These are phyloP conservation scores for Agastache rugosa DNA, from an alignment of 257 asterid genomes.

Conservation along the genomic window DNA sequence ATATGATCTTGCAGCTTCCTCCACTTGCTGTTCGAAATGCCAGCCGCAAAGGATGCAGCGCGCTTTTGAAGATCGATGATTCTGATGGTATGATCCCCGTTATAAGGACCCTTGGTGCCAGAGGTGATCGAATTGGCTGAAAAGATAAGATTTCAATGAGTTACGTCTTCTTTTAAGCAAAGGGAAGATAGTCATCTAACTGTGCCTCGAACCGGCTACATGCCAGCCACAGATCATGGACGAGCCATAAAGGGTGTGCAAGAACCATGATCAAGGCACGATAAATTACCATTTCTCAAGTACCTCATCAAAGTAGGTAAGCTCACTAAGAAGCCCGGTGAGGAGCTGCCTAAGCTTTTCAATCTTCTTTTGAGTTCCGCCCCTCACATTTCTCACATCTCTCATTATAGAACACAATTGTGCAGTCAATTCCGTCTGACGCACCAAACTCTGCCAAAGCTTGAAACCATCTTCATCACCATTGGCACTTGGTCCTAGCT, in stretches of 20 bases:
- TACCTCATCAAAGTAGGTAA: constrained; percentile 96
- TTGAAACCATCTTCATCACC: constrained; percentile 86
- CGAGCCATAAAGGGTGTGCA: constrained; percentile 3
- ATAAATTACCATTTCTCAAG: constrained; percentile 19
- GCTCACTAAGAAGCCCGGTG: constrained; percentile 97
- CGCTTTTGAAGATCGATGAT: constrained; percentile 93
- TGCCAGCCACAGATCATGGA: constrained; percentile 19
- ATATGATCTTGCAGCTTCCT: constrained; percentile 89
- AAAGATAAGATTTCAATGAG: constrained; percentile 29
- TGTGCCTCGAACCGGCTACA: not conserved
- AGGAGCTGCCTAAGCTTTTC: constrained; percentile 98
- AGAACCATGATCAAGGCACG: constrained; percentile 16
- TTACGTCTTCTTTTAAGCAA: not conserved
- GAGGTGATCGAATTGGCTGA: constrained; percentile 97
- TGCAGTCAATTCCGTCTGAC: constrained; percentile 95
- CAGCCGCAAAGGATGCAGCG: constrained; percentile 81
- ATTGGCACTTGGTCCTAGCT: constrained; percentile 69
- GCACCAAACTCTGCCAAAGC: constrained; percentile 98
- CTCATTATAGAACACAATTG: constrained; percentile 93
- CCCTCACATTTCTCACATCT: constrained; percentile 91
- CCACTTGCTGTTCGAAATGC: constrained; percentile 91
- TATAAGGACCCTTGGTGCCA: constrained; percentile 84
- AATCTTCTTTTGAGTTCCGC: constrained; percentile 95
- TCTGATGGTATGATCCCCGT: constrained; percentile 95
- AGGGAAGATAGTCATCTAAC: not conserved